These are phyloP conservation scores for Cystofilobasidium macerans DNA, from an alignment of 768 basidiomycete genomes.

Conservation along the genomic window DNA sequence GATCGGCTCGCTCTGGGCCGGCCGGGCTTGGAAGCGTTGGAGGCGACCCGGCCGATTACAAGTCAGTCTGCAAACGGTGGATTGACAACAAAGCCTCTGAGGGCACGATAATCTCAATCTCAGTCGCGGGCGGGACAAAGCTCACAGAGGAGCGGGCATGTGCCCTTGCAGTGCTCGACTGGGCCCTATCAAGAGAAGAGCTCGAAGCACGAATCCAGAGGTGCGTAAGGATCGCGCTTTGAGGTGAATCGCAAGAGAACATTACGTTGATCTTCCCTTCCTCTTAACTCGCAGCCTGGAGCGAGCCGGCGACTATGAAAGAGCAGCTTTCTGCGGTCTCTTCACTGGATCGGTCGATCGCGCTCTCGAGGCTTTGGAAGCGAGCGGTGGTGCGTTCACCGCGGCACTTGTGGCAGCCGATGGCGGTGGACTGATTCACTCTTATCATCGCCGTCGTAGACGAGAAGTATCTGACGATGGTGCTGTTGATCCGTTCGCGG, in stretches of 20 bases:
- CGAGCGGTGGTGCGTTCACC: constrained; percentile 6
- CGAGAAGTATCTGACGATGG: constrained; percentile 16
- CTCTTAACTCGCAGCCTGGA: constrained; percentile 3
- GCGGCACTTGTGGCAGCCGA: too few relatives aligned
- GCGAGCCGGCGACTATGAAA: constrained; percentile 10
- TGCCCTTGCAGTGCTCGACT: neutral
- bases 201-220: neutral
- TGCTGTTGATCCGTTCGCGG: constrained; percentile 6
- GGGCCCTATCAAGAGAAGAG: constrained; percentile 8
- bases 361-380: constrained; percentile 9
- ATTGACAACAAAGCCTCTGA: neutral
- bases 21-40: too few relatives aligned
- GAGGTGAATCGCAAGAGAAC: neutral
- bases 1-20: neutral
- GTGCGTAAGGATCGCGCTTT: neutral
- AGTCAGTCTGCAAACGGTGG: neutral
- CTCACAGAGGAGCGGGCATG: neutral
- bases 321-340: constrained; percentile 17
- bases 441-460: neutral
- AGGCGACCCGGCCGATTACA: neutral
- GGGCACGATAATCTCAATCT: neutral
- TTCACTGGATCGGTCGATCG: constrained; percentile 15
- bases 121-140: neutral
- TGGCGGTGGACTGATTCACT: neutral
- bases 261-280: neutral